Base-by-base conservation (phyloP, 768 basidiomycete genomes). In the Tephrocybe sp. region DNA sequence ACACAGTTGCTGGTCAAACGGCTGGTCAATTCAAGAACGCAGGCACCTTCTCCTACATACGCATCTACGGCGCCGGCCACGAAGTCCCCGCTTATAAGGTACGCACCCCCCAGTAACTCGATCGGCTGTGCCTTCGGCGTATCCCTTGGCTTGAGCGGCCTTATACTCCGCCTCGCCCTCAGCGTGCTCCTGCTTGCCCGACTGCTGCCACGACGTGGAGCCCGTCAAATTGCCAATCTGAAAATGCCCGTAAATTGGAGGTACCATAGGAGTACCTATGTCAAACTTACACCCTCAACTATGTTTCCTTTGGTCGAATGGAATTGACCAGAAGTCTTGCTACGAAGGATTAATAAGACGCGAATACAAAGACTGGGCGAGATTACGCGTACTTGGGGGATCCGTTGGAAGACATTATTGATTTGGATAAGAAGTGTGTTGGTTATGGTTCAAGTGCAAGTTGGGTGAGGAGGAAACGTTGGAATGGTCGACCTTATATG, bases 1-100 rank as follows among this genome's bases (percentile, higher is more conserved):
- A 71, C 63, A 79, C 68, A 0, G 81, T 84, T 13, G 58, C 67
- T 1, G 82, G 82, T 0, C 68, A 75, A 47, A 49, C 61, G 2
- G 67, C 82, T 4, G 82, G 80, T 3, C 61, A 76, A 27, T 81
- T 67, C 66, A 83, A 83, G 67, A 81, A 80, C 49, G 79, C 81
- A 4, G 81, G 80, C 10, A 78, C 68, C 1, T 70, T 74, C 61
- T 79, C 80, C 7, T 83, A 82, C 53, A 59, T 83, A 12, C 71
- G 80, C 9, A 70, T 82, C 24, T 77, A 65, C 50, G 71, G 71
- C 9, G 72, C 76, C 18, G 75, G 74, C 0, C 75, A 78, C 50
- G 73, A 77, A 47, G 75, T 76, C 13, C 73, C 76, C 22, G 73
- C 75, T 1, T 78, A 78, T 48, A 69, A 64, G 57, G 73, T 71